Evolutionary conservation across 1,139 yeast species (phyloP).

Genomic region (Yamadazyma jaroonii): DNA sequence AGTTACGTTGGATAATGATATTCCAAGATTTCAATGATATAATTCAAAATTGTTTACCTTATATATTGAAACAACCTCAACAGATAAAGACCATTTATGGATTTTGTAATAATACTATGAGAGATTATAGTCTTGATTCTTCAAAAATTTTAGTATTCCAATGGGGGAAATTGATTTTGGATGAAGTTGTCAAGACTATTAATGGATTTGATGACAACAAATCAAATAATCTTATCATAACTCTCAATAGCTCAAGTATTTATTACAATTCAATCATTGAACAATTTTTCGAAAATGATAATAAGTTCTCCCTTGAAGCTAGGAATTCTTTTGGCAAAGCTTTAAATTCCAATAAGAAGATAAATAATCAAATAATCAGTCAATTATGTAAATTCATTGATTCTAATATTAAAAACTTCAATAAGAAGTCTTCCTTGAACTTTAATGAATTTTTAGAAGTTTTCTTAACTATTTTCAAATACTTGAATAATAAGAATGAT

Average conservation of each 20-base stretch:
- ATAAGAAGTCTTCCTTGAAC: neutral
- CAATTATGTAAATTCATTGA: slow-evolving; percentile 39
- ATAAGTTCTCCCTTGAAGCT: slow-evolving; percentile 27
- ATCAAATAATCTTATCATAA: slow-evolving; percentile 9
- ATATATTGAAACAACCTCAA: slow-evolving; percentile 15
- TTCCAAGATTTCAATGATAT: slow-evolving; percentile 25
- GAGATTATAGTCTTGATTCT: slow-evolving; percentile 20
- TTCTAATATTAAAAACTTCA: slow-evolving; percentile 20
- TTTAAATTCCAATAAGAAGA: slow-evolving; percentile 18
- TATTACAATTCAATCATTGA: slow-evolving; percentile 13
- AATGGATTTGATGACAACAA: slow-evolving; percentile 5
- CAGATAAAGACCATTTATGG: slow-evolving; percentile 18
- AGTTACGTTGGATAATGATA: slow-evolving; percentile 30
- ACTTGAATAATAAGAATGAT: slow-evolving; percentile 33
- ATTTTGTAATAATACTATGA: slow-evolving; percentile 16
- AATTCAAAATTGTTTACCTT: slow-evolving; percentile 19
- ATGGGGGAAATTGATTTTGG: slow-evolving; percentile 20
- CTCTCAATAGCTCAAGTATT: slow-evolving; percentile 12
- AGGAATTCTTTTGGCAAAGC: slow-evolving; percentile 25
- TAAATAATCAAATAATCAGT: slow-evolving; percentile 19
- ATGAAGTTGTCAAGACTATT: slow-evolving; percentile 8
- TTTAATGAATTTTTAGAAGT: slow-evolving; percentile 20
- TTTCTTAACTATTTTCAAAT: slow-evolving; percentile 29
- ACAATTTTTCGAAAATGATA: slow-evolving; percentile 13
- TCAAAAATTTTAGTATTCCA: slow-evolving; percentile 18